These are phyloP conservation scores for Taxillus chinensis DNA, from an alignment of 164 flowering plant genomes.

Conservation along the genomic window DNA sequence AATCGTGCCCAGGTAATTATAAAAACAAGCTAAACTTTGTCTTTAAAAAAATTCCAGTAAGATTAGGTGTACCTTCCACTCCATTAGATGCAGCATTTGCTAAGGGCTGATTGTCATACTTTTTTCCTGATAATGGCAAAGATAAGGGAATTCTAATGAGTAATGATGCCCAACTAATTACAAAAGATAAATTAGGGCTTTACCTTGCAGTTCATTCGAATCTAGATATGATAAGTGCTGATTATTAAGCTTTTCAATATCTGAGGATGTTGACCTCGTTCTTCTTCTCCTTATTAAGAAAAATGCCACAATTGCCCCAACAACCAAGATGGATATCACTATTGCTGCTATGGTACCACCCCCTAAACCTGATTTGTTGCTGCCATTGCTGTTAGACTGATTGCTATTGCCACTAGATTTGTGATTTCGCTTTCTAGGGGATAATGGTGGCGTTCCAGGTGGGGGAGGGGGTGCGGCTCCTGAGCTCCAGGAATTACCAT, in stretches of 20 bases:
- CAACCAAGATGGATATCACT: slow-evolving; percentile 60
- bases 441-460: slow-evolving; percentile 67
- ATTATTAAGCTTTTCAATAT: slow-evolving; percentile 58
- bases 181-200: background rate
- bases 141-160: too few species aligned
- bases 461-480: slow-evolving; percentile 96
- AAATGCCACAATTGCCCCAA: slow-evolving; percentile 71
- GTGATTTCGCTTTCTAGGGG: slow-evolving; percentile 21
- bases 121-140: too few species aligned
- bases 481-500: slow-evolving; percentile 57
- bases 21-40: too few species aligned
- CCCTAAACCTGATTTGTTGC: slow-evolving; percentile 65
- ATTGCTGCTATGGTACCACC: slow-evolving; percentile 85
- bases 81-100: too few species aligned
- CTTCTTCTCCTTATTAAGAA: slow-evolving; percentile 66
- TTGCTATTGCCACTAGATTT: slow-evolving; percentile 26
- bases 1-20: too few species aligned
- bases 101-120: too few species aligned
- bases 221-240: slow-evolving; percentile 59
- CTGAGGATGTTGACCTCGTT: slow-evolving; percentile 33
- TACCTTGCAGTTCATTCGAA: slow-evolving; percentile 66
- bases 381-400: slow-evolving; percentile 26
- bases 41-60: too few species aligned
- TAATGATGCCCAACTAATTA: background rate
- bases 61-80: too few species aligned